A percentile compares a stretch with the other conserved stretches of the same genome.
These are phyloP conservation scores for Cynanchum wilfordii DNA, from an alignment of 257 asterid genomes.

Conservation along the genomic window DNA sequence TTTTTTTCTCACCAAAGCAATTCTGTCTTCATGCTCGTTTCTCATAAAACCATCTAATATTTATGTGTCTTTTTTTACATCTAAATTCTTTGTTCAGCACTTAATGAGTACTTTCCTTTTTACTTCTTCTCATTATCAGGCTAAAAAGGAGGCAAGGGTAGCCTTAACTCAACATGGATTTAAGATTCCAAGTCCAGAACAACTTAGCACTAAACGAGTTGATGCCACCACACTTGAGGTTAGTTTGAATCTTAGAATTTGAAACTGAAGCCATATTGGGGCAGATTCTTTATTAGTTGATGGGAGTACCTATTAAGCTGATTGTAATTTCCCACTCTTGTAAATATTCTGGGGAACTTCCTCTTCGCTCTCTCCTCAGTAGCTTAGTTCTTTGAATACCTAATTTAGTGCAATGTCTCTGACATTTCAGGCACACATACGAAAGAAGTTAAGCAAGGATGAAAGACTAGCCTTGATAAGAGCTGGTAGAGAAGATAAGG, in stretches of 20 bases:
- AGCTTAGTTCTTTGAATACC: neutral
- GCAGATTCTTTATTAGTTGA: neutral
- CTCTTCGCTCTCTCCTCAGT: neutral
- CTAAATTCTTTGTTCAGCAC: neutral
- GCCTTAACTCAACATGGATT: conserved; percentile 62
- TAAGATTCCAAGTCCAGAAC: conserved; percentile 68
- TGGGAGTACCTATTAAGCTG: neutral
- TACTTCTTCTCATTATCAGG: conserved; percentile 33
- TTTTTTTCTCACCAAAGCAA: conserved; percentile 9
- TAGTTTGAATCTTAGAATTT: neutral
- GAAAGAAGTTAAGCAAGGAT: conserved; percentile 65
- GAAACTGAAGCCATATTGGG: neutral
- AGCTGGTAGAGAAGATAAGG: conserved; percentile 77
- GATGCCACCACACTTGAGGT: conserved; percentile 81
- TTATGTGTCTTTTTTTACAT: neutral
- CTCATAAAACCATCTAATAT: neutral
- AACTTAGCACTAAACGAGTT: conserved; percentile 69
- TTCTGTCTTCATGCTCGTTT: conserved; percentile 7
- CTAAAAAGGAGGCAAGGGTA: conserved; percentile 62
- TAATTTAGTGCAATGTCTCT: conserved; percentile 19
- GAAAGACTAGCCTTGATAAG: conserved; percentile 52
- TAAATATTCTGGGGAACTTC: neutral
- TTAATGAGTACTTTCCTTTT: conserved; percentile 22
- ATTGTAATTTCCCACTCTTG: neutral
- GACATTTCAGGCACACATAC: conserved; percentile 59